These are phyloP conservation scores for Leishmania major DNA, from an alignment of 208 protist species.

Conservation along the genomic window DNA sequence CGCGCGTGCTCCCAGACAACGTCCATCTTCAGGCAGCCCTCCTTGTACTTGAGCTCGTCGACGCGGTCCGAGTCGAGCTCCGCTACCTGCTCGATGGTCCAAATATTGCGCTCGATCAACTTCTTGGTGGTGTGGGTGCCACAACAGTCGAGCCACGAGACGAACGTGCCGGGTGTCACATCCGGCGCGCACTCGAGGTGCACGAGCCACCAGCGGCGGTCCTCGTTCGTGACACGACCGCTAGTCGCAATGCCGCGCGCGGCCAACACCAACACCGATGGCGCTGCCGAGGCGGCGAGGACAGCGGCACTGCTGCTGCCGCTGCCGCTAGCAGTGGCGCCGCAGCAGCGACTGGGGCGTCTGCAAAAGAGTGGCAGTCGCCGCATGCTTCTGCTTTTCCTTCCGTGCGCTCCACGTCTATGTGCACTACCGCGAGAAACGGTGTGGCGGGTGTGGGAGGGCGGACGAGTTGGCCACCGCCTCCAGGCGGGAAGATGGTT, in stretches of 20 bases:
- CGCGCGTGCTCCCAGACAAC: slow-evolving; percentile 89
- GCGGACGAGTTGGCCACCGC: too few relatives aligned
- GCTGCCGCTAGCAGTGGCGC: neutral
- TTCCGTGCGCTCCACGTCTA: neutral
- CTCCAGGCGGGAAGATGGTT: neutral
- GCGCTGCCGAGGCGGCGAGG: neutral
- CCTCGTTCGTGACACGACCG: slow-evolving; percentile 86
- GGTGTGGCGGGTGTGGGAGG: neutral
- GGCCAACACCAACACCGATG: neutral
- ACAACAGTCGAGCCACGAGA: slow-evolving; percentile 87
- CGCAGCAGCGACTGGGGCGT: neutral
- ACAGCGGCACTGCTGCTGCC: neutral
- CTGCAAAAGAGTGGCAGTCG: neutral
- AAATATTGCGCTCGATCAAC: slow-evolving; percentile 90
- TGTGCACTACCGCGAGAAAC: neutral
- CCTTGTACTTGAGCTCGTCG: slow-evolving; percentile 88
- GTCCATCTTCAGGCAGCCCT: slow-evolving; percentile 90
- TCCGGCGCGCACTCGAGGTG: slow-evolving; percentile 88
- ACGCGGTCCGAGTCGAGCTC: slow-evolving; percentile 83
- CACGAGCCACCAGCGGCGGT: slow-evolving; percentile 88
- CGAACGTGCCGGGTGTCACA: slow-evolving; percentile 83
- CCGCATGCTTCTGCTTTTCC: neutral
- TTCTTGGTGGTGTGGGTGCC: slow-evolving; percentile 91
- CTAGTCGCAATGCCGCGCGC: slow-evolving; percentile 45
- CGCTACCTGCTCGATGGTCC: slow-evolving; percentile 90